These are phyloP conservation scores for Marasmius fiardii DNA, from an alignment of 1,284 basidiomycete genomes.

Conservation along the genomic window DNA sequence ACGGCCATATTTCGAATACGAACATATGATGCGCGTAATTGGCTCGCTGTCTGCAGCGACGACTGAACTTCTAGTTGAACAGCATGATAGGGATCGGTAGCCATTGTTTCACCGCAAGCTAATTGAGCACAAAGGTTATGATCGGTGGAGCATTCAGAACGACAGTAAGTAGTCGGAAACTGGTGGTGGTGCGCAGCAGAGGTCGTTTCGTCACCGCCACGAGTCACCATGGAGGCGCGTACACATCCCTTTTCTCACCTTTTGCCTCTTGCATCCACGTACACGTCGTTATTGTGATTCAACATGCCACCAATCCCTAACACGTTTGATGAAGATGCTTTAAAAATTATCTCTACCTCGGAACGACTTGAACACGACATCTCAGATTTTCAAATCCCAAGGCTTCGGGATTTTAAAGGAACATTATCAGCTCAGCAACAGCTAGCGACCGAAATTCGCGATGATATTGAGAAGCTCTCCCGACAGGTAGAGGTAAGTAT, in stretches of 20 bases:
- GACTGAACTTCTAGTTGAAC: conserved; percentile 75
- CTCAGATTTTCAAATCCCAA: conserved; percentile 68
- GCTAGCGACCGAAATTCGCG: conserved; percentile 69
- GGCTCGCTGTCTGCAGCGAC: conserved; percentile 65
- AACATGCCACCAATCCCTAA: conserved; percentile 62
- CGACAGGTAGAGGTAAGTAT: conserved; percentile 66
- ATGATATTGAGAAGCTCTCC: conserved; percentile 65
- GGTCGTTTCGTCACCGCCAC: no score
- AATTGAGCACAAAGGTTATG: no score
- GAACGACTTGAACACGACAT: conserved; percentile 64
- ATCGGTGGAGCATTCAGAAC: no score
- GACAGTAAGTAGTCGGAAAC: no score
- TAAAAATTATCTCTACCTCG: conserved; percentile 46
- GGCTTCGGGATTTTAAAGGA: conserved; percentile 62
- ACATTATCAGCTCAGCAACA: conserved; percentile 69
- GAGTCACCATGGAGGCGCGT: no score
- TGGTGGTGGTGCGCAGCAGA: no score
- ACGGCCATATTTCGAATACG: conserved; percentile 64
- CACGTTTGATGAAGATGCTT: conserved; percentile 47
- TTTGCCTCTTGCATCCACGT: no score
- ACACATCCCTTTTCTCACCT: no score
- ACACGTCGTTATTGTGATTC: background rate
- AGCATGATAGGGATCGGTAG: conserved; percentile 78
- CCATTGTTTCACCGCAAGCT: conserved; percentile 38
- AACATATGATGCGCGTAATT: conserved; percentile 69